A percentile compares a stretch with the other conserved stretches of the same genome.
These are phyloP conservation scores for Odonthalia washingtoniensis DNA, from an alignment of 31 red algal genomes.

Conservation along the genomic window DNA sequence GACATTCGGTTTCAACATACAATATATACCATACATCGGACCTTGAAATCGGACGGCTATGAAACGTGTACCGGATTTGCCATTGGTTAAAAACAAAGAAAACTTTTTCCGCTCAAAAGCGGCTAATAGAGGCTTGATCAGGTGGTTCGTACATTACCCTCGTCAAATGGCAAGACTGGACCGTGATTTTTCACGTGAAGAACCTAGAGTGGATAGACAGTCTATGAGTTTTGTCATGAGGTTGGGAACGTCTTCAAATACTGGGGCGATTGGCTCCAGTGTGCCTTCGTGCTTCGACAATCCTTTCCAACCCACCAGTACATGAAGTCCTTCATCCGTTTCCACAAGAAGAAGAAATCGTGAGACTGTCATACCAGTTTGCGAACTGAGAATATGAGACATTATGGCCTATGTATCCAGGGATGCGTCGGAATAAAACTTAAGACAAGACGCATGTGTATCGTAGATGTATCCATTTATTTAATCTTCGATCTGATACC, in stretches of 20 bases:
- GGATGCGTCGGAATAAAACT: too few relatives aligned
- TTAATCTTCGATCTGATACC: neutral
- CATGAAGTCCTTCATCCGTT: neutral
- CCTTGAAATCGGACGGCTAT: too few relatives aligned
- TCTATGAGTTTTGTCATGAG: neutral
- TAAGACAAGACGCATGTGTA: neutral
- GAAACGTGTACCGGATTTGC: too few relatives aligned
- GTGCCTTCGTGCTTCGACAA: neutral
- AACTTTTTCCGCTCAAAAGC: too few relatives aligned
- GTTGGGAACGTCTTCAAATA: neutral
- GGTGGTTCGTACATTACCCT: too few relatives aligned
- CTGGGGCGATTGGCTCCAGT: neutral
- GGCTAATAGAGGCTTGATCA: too few relatives aligned
- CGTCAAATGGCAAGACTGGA: too few relatives aligned
- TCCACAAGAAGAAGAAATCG: neutral
- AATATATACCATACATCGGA: too few relatives aligned
- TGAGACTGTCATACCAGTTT: neutral
- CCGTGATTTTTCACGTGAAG: too few relatives aligned
- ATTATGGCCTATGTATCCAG: neutral
- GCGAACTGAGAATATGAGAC: neutral
- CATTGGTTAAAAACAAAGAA: too few relatives aligned
- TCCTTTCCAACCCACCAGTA: slow-evolving; percentile 24
- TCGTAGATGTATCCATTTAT: neutral
- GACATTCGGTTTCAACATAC: too few relatives aligned
- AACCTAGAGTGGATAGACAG: too few relatives aligned